Evolutionary conservation across 202 grass and related monocot genomes (phyloP).

Genomic region (Carex sylvatica): DNA sequence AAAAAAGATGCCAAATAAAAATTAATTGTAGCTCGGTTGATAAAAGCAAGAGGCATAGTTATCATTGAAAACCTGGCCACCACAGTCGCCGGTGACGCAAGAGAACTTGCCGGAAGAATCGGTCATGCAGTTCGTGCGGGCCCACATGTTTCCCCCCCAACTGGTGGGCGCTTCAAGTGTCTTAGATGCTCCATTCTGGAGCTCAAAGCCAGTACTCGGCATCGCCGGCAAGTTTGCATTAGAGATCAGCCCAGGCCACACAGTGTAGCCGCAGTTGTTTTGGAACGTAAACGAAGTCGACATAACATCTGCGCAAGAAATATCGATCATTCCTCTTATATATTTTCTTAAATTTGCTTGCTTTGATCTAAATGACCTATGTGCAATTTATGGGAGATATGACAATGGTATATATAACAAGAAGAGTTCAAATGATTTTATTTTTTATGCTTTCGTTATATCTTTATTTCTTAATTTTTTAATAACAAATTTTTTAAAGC

Average conservation of each 20-base stretch:
- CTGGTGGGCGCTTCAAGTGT: neutral
- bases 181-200: neutral
- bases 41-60: neutral
- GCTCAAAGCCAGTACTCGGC: conserved; percentile 28
- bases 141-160: conserved; percentile 29
- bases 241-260: conserved; percentile 20
- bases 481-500: no score
- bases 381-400: neutral
- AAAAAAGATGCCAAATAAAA: no score
- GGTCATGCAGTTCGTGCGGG: conserved; percentile 12
- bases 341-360: neutral
- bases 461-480: no score
- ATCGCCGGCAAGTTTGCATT: neutral
- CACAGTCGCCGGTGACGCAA: conserved; percentile 27
- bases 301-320: neutral
- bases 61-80: neutral
- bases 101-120: conserved; percentile 27
- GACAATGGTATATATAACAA: neutral
- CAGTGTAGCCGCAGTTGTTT: conserved; percentile 21
- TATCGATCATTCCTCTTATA: neutral
- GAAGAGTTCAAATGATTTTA: no score
- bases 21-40: neutral
- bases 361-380: neutral
- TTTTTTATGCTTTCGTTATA: no score
- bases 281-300: conserved; percentile 30